Base-by-base conservation (phyloP, 108 stramenopile species). In the Pseudonitzschia multistriata region DNA sequence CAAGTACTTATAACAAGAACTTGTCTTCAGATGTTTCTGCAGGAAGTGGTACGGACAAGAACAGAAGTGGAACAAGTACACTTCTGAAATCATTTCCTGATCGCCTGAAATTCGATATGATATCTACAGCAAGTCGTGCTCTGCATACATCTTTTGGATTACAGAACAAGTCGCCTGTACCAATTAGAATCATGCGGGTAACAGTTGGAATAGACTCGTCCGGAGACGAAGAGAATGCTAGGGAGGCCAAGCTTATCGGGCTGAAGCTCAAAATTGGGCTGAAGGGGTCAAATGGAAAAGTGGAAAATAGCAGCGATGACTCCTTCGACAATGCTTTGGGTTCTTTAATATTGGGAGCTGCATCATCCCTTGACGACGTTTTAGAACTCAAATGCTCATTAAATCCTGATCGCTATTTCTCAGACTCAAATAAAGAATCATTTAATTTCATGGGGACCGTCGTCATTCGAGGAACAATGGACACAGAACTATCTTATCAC, bases 141-240 rank as follows among this genome's bases (percentile, higher is more conserved):
- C 54, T 61, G 15, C 56, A 68, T 29, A 49, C 74, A 5, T 71
- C 64, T 31, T 59, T 86, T 22, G 57, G 66, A 13, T 28, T 86
- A 8, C 74, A 62, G 24, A 87, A 87, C 71, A 64, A 60, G 28
- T 56, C 63, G 30, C 68, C 66, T 11, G 36, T 22, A 49, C 50
- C 74, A 7, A 67, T 86, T 42, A 57, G 71, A 19, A 40, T 86
- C 6, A 82, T 84, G 74, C 50, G 77, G 47, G 67, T 84, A 2
- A 65, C 79, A 27, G 66, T 73, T 15, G 55, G 28, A 64, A 35
- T 64, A 34, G 42, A 64, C 24, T 45, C 63, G 15, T n/a, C n/a
- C 11, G 63, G 42, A 5, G 63, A 64, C 39, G 25, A 45, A 28
- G 22, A 45, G 22, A 64, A 40, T n/a, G 40, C 24, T 25, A 64